These are phyloP conservation scores for Xerocomus potaroensis DNA, from an alignment of 768 basidiomycete genomes.

Conservation along the genomic window DNA sequence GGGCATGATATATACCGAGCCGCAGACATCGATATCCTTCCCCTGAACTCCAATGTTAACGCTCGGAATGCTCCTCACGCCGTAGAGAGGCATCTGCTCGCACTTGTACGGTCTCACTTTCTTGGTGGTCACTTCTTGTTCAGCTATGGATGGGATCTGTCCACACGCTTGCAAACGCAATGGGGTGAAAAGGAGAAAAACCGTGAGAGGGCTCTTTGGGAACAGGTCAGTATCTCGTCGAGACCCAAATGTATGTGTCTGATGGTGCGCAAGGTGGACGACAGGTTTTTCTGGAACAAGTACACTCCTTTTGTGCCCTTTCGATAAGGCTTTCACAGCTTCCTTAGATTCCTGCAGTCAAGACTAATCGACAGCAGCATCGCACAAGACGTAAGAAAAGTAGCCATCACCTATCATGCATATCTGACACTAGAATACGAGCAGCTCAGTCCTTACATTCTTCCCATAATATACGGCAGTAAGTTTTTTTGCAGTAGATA, in stretches of 20 bases:
- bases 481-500: conserved; percentile 33
- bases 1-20: conserved; percentile 86
- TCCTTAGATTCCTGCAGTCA: conserved; percentile 47
- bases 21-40: conserved; percentile 87
- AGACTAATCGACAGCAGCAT: conserved; percentile 56
- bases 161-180: conserved; percentile 82
- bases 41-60: conserved; percentile 69
- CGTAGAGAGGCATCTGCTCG: conserved; percentile 83
- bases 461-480: conserved; percentile 96
- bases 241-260: conserved; percentile 1
- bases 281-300: conserved; percentile 99
- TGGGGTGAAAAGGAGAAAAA: conserved; percentile 53
- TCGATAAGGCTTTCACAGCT: conserved; percentile 3
- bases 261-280: conserved; percentile 66
- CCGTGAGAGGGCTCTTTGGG: conserved; percentile 61
- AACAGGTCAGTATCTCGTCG: conserved; percentile 51
- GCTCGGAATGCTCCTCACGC: conserved; percentile 70
- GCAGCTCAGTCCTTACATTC: conserved; percentile 83
- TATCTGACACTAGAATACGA: conserved; percentile 10
- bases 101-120: conserved; percentile 83
- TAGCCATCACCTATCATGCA: neutral
- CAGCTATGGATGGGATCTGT: conserved; percentile 88
- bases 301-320: conserved; percentile 2
- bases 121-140: conserved; percentile 79
- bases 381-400: conserved; percentile 58